phyloP scores from a whole-genome alignment of 139 green algal species.

The Chlamydomonas sp. region DNA sequence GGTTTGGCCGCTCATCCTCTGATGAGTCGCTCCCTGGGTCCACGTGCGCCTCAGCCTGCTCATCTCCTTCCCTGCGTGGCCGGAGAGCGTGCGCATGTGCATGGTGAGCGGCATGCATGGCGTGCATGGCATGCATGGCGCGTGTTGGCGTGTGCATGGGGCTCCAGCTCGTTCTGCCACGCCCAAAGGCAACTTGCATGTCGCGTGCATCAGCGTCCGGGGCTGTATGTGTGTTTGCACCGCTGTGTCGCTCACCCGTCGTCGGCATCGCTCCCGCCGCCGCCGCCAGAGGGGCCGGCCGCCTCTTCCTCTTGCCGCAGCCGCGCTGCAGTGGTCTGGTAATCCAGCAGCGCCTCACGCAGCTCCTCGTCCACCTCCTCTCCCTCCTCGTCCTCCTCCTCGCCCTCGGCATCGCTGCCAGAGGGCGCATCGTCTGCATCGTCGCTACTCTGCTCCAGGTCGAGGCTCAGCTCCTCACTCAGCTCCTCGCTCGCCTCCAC shows the following conservation, averaged over 20 bases:
- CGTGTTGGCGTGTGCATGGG: not conserved
- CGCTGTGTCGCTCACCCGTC: not conserved
- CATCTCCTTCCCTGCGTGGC: slow-evolving; percentile 12
- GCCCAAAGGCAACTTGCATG: not conserved
- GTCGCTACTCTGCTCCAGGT: slow-evolving; percentile 1
- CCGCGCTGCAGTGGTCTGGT: slow-evolving; percentile 21
- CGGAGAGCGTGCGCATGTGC: too few relatives aligned
- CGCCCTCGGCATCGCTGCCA: slow-evolving; percentile 9
- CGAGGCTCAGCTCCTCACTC: not conserved
- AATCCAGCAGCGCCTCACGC: slow-evolving; percentile 48
- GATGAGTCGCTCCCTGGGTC: slow-evolving; percentile 80
- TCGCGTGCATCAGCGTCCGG: too few relatives aligned
- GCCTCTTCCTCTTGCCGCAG: slow-evolving; percentile 5
- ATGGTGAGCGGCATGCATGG: too few relatives aligned
- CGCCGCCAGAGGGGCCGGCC: not conserved
- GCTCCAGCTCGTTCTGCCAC: too few relatives aligned
- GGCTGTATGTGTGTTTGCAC: not conserved
- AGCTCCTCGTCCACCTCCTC: slow-evolving; percentile 51
- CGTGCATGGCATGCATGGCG: not conserved
- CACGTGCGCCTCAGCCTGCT: slow-evolving; percentile 4
- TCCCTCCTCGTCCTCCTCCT: slow-evolving; percentile 24
- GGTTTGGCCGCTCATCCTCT: slow-evolving; percentile 80
- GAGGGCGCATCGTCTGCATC: not conserved
- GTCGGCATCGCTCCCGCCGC: slow-evolving; percentile 13
- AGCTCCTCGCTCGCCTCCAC: not conserved